Evolutionary conservation across 108 stramenopile genomes (phyloP).

Genomic region (Poteriospumella lacustris): DNA sequence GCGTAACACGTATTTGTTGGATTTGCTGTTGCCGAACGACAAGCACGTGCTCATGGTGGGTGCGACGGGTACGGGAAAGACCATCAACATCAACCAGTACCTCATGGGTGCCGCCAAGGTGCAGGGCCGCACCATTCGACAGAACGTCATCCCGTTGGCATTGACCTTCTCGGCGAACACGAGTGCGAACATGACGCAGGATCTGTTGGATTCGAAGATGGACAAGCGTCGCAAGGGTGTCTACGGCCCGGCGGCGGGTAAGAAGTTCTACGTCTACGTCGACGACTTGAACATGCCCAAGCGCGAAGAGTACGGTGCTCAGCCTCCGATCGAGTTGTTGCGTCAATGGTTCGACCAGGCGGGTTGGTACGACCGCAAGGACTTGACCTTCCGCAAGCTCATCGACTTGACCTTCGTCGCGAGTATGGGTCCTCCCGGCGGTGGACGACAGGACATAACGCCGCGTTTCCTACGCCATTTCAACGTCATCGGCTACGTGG

Average conservation of each 20-base stretch:
- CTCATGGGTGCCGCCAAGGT: constrained; percentile 47
- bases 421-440: constrained; percentile 69
- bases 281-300: constrained; percentile 71
- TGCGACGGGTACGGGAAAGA: constrained; percentile 65
- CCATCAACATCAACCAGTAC: constrained; percentile 60
- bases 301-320: constrained; percentile 53
- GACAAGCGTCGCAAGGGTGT: constrained; percentile 64
- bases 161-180: constrained; percentile 63
- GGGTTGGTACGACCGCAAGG: constrained; percentile 66
- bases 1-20: constrained; percentile 56
- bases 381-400: constrained; percentile 57
- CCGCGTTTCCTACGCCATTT: constrained; percentile 61
- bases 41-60: constrained; percentile 62
- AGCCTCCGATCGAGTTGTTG: constrained; percentile 65
- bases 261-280: constrained; percentile 56
- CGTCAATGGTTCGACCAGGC: constrained; percentile 67
- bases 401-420: constrained; percentile 61
- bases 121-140: neutral
- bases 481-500: constrained; percentile 62
- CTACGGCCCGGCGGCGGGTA: constrained; percentile 61
- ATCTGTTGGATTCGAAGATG: constrained; percentile 59
- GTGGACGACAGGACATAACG: constrained; percentile 54
- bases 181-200: constrained; percentile 62
- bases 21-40: constrained; percentile 48
- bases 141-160: constrained; percentile 46